These are phyloP conservation scores for Sicyos baderoa DNA, from an alignment of 306 rosid genomes.

Conservation along the genomic window DNA sequence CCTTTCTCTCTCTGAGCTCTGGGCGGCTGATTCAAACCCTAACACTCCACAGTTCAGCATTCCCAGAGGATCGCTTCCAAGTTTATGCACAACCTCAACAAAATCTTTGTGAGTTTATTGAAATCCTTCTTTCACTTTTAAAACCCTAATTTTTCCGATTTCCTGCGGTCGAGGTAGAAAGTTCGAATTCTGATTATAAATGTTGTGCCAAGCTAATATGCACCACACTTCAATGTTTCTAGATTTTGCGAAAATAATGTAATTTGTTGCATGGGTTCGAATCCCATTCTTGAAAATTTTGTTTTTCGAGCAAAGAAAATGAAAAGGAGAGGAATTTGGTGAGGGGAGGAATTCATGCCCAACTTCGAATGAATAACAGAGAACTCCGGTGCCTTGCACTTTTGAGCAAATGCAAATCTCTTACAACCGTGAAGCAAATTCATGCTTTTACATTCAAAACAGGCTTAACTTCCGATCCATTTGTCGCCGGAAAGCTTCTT, in stretches of 20 bases:
- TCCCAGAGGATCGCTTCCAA: slow-evolving; percentile 41
- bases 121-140: slow-evolving; percentile 20
- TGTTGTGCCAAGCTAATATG: neutral
- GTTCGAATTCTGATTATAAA: neutral
- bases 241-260: neutral
- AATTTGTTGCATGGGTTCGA: slow-evolving; percentile 16
- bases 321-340: neutral
- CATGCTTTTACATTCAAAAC: slow-evolving; percentile 37
- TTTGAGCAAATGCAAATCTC: slow-evolving; percentile 42
- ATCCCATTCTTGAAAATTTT: slow-evolving; percentile 15
- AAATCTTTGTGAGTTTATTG: slow-evolving; percentile 65
- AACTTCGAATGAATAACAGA: slow-evolving; percentile 25
- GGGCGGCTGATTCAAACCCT: slow-evolving; percentile 55
- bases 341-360: neutral
- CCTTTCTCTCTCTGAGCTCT: slow-evolving; percentile 46
- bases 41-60: slow-evolving; percentile 35
- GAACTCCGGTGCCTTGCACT: slow-evolving; percentile 34
- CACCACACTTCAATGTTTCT: neutral
- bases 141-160: slow-evolving; percentile 55
- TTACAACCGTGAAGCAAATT: slow-evolving; percentile 44
- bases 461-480: slow-evolving; percentile 43
- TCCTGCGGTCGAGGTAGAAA: neutral
- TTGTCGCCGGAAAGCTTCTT: slow-evolving; percentile 60
- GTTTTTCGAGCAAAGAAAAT: too few relatives aligned
- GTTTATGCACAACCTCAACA: slow-evolving; percentile 40